Evolutionary conservation across 805 yeast genomes (phyloP), one percentile per base, ranked within the genome.

Genomic region (Dipodascopsis tothii): DNA sequence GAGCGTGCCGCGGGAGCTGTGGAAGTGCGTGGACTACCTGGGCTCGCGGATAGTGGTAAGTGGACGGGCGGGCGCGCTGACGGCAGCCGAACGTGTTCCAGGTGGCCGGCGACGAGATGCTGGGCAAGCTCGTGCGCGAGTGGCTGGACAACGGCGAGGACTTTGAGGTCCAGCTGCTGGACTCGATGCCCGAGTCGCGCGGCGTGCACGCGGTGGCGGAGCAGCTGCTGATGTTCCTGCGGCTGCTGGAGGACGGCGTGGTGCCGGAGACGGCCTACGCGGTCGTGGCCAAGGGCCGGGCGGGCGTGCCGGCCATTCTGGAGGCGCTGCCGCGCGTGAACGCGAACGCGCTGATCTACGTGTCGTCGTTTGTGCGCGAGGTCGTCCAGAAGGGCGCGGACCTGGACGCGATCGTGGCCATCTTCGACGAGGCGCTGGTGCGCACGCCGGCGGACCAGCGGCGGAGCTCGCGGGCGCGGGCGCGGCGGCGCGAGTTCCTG

Each of bases 201-300:
- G 77, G 72, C 2, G 63, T 67, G 4, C 66, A 69, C 33, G 70
- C 80, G 2, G 66, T 64, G 1, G 61, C 66, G 1, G 58, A 58
- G 33, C 53, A 51, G 37, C 52, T 63, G 19, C 27, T 51, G 7
- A 40, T 51, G 1, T 40, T 70, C 11, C 46, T 71, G 45, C 54
- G 60, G 20, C 61, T 62, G 35, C 41, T 69, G 3, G 64, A 66
- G 33, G 73, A 69, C 17, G 70, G 73, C 4, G 61, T 71, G n/a
- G 60, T 71, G 6, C 62, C 70, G 3, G 35, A 52, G 48, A 14
- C 67, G 60, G 40, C 55, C 35, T 46, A 43, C 23, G 53, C 49
- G 16, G 51, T 47, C 28, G 54, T 55, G 21, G 51, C 56, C 35
- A 52, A 59, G 17, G 59, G 62, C 21, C 40, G 50, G 14, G 61